Evolutionary conservation across 345 rosid species (phyloP), one percentile per base, ranked within the genome.

Genomic region (Salix arbutifolia): DNA sequence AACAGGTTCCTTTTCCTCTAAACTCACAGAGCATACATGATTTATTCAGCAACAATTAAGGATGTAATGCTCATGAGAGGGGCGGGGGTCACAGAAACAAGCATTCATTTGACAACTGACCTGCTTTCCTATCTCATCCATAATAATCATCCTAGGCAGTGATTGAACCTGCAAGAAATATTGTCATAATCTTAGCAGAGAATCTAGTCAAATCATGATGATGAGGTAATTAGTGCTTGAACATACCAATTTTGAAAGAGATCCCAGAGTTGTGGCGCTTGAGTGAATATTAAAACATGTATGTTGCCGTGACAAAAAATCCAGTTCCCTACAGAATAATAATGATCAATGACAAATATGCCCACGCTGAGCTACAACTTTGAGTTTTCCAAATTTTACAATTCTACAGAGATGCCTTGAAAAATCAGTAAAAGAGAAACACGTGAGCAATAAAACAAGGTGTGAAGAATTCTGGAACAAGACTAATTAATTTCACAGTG

Each of bases 61-160:
- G 16, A 14, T 37, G 62, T 8, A 11, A 48, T 30, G 46, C 68
- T 52, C 13, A 62, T 13, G 37, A 61, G 19, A 46, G 28, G 23
- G 19, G 37, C 0, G 37, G 37, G 37, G 37, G 37, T 35, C 37
- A 62, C 28, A n/a, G 52, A 69, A 70, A 74, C 52, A 77, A 73
- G 70, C 14, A 76, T 13, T 23, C 53, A 70, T 56, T 61, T 60
- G 62, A 67, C 66, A 74, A 78, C 88, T 79, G 67, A 93, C 98
- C 93, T 91, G 95, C 88, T 94, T 95, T 87, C 98, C 97, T 48
- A 96, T 96, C 82, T 93, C 96, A 76, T 95, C 98, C 88, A 74
- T 89, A 76, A 93, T 95, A 73, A 95, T 95, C 97, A 95, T 95
- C 91, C 98, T 89, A 42, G 97, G 97, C 77, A 96, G 86, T 62